A percentile compares a stretch with the other conserved stretches of the same genome.
phyloP scores from a whole-genome alignment of 306 rosid species.

The Trichosanthes truncata region DNA sequence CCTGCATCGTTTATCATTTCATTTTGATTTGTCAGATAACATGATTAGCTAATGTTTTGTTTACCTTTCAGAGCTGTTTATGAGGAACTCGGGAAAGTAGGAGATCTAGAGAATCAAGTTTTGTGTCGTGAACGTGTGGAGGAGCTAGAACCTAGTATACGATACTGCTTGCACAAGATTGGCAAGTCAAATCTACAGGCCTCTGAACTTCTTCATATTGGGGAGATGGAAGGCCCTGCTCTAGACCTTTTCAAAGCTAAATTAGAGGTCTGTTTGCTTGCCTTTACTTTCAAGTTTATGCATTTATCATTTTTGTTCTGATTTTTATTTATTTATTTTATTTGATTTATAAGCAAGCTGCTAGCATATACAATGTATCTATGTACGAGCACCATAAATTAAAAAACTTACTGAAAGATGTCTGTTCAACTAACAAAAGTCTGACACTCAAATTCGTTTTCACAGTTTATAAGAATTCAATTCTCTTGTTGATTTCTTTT shows the following conservation, averaged over 20 bases:
- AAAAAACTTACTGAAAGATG: background rate
- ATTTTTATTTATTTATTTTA: background rate
- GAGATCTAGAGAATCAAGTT: conserved; percentile 89
- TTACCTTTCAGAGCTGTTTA: conserved; percentile 64
- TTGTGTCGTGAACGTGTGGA: conserved; percentile 94
- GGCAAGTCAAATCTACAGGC: conserved; percentile 89
- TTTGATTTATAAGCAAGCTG: background rate
- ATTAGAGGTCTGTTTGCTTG: conserved; percentile 61
- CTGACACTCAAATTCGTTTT: background rate
- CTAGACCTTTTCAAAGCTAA: conserved; percentile 92
- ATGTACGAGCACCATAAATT: background rate
- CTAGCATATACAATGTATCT: background rate
- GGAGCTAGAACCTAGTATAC: conserved; percentile 94
- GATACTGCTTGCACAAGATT: conserved; percentile 86
- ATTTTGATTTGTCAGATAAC: background rate
- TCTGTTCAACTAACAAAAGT: background rate
- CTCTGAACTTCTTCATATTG: conserved; percentile 83
- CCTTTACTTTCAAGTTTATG: background rate
- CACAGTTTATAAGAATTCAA: background rate
- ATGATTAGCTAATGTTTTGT: background rate
- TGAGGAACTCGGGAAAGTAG: conserved; percentile 92
- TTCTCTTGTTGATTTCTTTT: background rate
- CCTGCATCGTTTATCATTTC: background rate
- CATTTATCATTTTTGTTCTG: background rate
- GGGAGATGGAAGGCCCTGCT: conserved; percentile 99